Evolutionary conservation across 2,329 filamentous ascomycete species (phyloP).

Genomic region (Fusarium sp.): DNA sequence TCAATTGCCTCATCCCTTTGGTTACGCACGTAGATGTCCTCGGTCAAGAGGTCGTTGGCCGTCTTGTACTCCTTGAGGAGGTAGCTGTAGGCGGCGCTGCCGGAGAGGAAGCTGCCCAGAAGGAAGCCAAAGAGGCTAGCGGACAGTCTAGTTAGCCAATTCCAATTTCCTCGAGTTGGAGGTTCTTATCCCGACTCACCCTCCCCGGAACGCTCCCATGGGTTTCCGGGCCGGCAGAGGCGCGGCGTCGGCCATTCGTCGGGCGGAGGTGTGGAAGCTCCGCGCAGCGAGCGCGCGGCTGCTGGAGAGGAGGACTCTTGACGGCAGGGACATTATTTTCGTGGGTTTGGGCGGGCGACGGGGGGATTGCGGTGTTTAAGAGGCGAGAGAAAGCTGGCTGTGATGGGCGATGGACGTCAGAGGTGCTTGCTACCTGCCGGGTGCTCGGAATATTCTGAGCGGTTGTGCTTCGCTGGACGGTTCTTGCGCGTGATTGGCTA

Average conservation of each 20-base stretch:
- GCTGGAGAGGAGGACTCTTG: conserved; percentile 59
- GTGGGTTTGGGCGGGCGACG: conserved; percentile 4
- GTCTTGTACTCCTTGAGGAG: conserved; percentile 93
- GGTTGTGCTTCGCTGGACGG: conserved; percentile 24
- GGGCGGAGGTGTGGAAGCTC: conserved; percentile 65
- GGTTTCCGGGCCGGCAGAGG: conserved; percentile 69
- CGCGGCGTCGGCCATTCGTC: conserved; percentile 57
- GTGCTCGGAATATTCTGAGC: conserved; percentile 46
- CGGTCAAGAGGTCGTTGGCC: conserved; percentile 91
- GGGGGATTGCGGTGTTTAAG: conserved; percentile 28
- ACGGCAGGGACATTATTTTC: conserved; percentile 56
- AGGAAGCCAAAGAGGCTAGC: conserved; percentile 90
- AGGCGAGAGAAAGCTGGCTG: conserved; percentile 18
- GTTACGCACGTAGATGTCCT: conserved; percentile 91
- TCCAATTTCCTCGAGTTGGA: background rate
- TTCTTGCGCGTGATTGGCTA: conserved; percentile 44
- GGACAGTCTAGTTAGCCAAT: conserved; percentile 14
- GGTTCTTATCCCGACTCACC: conserved; percentile 56
- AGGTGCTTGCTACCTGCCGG: conserved; percentile 31
- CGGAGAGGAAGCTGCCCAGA: conserved; percentile 82
- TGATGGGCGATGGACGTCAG: conserved; percentile 37
- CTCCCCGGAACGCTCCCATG: conserved; percentile 71
- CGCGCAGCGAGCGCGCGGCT: conserved; percentile 53
- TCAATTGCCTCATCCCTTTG: conserved; percentile 14
- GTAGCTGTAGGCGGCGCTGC: conserved; percentile 89